These are phyloP conservation scores for Kewa caespitosa DNA, from an alignment of 179 eudicot genomes.

Conservation along the genomic window DNA sequence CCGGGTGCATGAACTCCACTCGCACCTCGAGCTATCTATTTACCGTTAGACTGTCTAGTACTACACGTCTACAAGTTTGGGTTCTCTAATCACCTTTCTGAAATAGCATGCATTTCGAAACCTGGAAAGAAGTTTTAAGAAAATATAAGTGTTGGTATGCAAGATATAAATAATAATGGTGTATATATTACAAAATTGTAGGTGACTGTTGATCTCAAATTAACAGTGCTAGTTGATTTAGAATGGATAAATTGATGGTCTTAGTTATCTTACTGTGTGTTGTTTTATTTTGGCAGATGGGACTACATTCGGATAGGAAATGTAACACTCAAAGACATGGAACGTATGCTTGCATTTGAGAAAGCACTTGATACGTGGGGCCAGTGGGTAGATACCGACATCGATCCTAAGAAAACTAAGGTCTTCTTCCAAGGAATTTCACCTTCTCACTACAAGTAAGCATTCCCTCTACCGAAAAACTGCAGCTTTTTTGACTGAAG, in stretches of 20 bases:
- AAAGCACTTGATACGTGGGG: conserved; percentile 78
- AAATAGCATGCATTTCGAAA: too few species aligned
- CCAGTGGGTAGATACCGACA: conserved; percentile 58
- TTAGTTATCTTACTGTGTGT: neutral
- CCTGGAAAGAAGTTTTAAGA: too few species aligned
- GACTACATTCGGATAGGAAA: conserved; percentile 61
- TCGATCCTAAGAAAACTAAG: conserved; percentile 53
- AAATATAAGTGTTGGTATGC: too few species aligned
- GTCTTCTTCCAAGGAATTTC: conserved; percentile 93
- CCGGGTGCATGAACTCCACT: too few species aligned
- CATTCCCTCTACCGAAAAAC: too few species aligned
- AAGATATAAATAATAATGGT: too few species aligned
- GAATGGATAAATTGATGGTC: neutral
- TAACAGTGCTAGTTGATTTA: neutral
- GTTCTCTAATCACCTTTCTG: too few species aligned
- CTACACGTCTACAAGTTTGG: too few species aligned
- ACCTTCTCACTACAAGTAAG: conserved; percentile 94
- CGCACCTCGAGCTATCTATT: too few species aligned
- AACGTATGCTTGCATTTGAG: conserved; percentile 60
- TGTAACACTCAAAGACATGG: conserved; percentile 56
- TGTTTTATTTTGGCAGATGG: conserved; percentile 50
- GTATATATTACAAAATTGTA: neutral
- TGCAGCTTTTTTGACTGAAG: too few species aligned
- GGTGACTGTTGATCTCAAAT: neutral
- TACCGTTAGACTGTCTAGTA: too few species aligned